Conservation (phyloP, 2,329 filamentous ascomycete genomes). For the Leptographium wingfieldii region DNA sequence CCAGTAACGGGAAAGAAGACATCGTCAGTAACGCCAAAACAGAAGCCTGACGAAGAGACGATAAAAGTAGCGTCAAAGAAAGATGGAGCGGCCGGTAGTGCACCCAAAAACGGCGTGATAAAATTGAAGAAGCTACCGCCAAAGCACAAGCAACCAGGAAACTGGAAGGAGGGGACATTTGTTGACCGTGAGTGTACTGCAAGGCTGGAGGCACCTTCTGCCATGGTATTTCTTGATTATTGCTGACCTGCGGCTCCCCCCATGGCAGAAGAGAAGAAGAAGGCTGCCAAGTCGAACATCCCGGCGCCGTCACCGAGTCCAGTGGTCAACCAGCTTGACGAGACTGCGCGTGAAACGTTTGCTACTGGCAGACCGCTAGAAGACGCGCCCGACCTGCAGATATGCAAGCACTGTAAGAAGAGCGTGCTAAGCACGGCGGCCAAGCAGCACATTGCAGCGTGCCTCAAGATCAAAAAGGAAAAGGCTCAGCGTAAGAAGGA, state of each 20-base stretch:
- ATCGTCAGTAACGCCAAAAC: slow-evolving; percentile 17
- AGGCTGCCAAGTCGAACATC: slow-evolving; percentile 29
- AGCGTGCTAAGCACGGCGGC: slow-evolving; percentile 65
- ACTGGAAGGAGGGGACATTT: slow-evolving; percentile 57
- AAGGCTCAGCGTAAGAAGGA: slow-evolving; percentile 69
- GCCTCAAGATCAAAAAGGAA: slow-evolving; percentile 72
- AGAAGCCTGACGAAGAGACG: slow-evolving; percentile 41
- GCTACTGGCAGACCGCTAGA: slow-evolving; percentile 69
- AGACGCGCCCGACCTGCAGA: slow-evolving; percentile 64
- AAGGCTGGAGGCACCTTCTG: not conserved
- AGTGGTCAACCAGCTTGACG: slow-evolving; percentile 57
- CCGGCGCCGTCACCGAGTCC: slow-evolving; percentile 38
- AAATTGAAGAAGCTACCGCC: slow-evolving; percentile 52
- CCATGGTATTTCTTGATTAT: not conserved
- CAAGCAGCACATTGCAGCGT: slow-evolving; percentile 69
- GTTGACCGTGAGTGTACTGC: slow-evolving; percentile 39
- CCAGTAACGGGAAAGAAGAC: slow-evolving; percentile 6
- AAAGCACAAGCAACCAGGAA: slow-evolving; percentile 54
- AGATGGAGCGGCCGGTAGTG: slow-evolving; percentile 18
- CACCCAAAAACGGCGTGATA: slow-evolving; percentile 31
- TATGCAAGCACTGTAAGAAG: slow-evolving; percentile 93
- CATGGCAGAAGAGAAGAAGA: slow-evolving; percentile 37
- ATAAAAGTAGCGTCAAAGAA: slow-evolving; percentile 52
- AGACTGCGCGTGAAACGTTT: slow-evolving; percentile 66
- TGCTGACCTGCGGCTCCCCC: not conserved